Evolutionary conservation across 2,329 filamentous ascomycete genomes (phyloP).

Genomic region (Talaromyces sp.): DNA sequence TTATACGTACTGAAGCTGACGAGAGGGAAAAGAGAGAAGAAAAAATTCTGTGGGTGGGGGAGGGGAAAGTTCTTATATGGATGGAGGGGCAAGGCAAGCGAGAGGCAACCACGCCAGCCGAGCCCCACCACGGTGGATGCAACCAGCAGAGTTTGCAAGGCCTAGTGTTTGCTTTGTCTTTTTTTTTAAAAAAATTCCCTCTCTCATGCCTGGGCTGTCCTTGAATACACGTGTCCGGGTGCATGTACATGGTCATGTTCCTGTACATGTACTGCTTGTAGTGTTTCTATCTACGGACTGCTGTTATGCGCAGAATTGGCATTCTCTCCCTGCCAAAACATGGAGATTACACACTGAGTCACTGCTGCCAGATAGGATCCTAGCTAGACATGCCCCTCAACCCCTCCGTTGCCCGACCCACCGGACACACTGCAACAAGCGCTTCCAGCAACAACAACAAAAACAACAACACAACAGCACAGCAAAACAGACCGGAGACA

Average conservation of each 20-base stretch:
- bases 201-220: no score
- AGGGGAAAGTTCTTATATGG: slow-evolving; percentile 43
- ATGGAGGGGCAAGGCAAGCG: slow-evolving; percentile 44
- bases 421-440: slow-evolving; percentile 5
- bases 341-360: no score
- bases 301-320: no score
- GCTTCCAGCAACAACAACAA: background rate
- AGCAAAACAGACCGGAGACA: background rate
- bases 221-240: background rate
- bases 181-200: slow-evolving; percentile 22
- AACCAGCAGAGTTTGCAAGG: background rate
- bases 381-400: background rate
- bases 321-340: no score
- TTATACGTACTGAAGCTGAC: slow-evolving; percentile 45
- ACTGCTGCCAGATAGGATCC: no score
- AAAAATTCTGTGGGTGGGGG: slow-evolving; percentile 36
- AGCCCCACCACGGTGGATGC: slow-evolving; percentile 10
- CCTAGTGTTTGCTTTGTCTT: slow-evolving; percentile 15
- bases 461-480: background rate
- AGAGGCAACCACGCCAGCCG: slow-evolving; percentile 30
- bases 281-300: no score
- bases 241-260: background rate
- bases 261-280: no score
- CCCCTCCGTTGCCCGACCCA: background rate
- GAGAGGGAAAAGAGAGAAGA: slow-evolving; percentile 26